Base-by-base conservation (phyloP, 1,284 basidiomycete species). In the Quambalaria eucalypti region DNA sequence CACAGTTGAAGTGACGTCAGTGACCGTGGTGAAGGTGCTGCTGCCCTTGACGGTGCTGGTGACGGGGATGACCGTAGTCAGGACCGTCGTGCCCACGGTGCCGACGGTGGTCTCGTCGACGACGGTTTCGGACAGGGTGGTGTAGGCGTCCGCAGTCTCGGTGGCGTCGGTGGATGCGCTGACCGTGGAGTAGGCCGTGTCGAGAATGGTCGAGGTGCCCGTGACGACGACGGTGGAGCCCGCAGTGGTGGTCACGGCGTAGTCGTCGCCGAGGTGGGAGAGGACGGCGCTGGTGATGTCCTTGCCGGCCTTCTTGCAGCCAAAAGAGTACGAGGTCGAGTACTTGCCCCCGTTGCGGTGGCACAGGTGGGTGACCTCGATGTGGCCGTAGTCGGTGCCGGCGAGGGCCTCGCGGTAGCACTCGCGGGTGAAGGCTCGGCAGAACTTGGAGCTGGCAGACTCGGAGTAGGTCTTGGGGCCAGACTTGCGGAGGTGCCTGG, bases 361-460 rank as follows among this genome's bases (percentile, higher is more conserved):
- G 31, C 52, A 54, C 3, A 48, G 12, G 16, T 54, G 50, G 12
- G 10, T 16, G 25, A 54, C 33, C 16, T 54, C 10, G 28, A 54
- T 48, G 16, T 54, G 9, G n/a, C 52, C 52, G n/a, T 52, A 48
- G 66, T 54, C 21, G 16, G 16, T 16, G 61, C 66, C 9, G 68
- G 60, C 10, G 62, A 63, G 28, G 6, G 50, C 25, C 10, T 10
- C 25, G 14, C 47, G 12, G 44, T 52, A 52, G 33, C 50, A 52
- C 14, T 39, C n/a, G 14, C 10, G 12, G 14, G 16, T 23, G 33
- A 52, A 52, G 6, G 36, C 16, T 10, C 19, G 12, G 21, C 50
- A 19, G 65, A 66, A 51, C n/a, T n/a, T n/a, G n/a, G n/a, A n/a
- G n/a, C n/a, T n/a, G n/a, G n/a, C n/a, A n/a, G n/a, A n/a, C n/a